Evolutionary conservation across 257 asterid species (phyloP).

Genomic region (Striga asiatica): DNA sequence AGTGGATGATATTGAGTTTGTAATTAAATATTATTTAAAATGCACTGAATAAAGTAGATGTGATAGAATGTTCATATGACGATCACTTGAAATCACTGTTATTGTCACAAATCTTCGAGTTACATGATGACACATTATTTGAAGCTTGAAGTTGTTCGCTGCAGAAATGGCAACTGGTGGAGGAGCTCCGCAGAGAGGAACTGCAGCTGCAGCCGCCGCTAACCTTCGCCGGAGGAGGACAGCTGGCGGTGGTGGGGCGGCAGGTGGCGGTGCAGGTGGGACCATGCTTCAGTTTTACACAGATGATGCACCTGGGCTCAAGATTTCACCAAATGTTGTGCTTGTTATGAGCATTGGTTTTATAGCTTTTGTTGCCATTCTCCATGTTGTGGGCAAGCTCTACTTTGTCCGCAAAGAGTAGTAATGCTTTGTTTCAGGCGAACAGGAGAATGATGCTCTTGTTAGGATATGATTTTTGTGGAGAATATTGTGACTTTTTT

Average conservation of each 20-base stretch:
- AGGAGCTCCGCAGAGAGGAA: conserved; percentile 41
- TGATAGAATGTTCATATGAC: too few species aligned
- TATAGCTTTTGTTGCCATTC: conserved; percentile 54
- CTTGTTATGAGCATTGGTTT: conserved; percentile 66
- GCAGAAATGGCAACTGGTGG: conserved; percentile 46
- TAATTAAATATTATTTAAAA: too few species aligned
- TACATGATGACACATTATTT: too few species aligned
- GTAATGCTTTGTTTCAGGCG: too few species aligned
- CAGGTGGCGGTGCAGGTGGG: conserved; percentile 50
- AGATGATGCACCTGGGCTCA: conserved; percentile 60
- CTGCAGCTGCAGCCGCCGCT: conserved; percentile 54
- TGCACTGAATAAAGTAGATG: too few species aligned
- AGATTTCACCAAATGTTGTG: conserved; percentile 53
- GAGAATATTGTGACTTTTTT: too few species aligned
- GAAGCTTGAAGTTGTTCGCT: conserved; percentile 11
- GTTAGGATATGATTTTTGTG: too few species aligned
- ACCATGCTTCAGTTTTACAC: conserved; percentile 64
- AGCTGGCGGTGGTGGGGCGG: conserved; percentile 28
- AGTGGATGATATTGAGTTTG: too few species aligned
- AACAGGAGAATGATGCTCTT: too few species aligned
- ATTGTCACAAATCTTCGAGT: too few species aligned
- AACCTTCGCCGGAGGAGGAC: conserved; percentile 36
- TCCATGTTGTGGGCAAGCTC: conserved; percentile 59
- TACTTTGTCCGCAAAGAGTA: conserved; percentile 52
- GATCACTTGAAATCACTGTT: too few species aligned